phyloP scores from a whole-genome alignment of 805 yeast genomes.

The Dipodascus geniculatus region DNA sequence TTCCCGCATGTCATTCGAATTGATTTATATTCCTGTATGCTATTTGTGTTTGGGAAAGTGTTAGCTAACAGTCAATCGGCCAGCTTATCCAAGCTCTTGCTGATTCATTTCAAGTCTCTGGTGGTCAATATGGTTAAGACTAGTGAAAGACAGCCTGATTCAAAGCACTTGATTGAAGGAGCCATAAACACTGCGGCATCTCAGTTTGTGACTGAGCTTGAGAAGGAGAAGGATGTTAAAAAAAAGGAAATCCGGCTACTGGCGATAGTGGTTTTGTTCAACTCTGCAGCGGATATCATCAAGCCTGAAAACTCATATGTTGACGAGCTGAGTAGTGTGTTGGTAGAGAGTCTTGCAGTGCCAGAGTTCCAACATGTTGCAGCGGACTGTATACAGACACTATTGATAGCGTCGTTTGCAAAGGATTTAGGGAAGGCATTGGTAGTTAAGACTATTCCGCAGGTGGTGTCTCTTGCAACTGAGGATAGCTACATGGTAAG shows the following conservation, averaged over 20 bases:
- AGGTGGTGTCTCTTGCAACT: conserved; percentile 27
- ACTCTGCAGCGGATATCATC: conserved; percentile 9
- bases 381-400: conserved; percentile 50
- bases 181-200: conserved; percentile 16
- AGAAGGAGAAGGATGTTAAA: neutral
- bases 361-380: conserved; percentile 31
- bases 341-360: conserved; percentile 28
- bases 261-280: conserved; percentile 4
- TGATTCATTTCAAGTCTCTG: conserved; percentile 40
- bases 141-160: conserved; percentile 9
- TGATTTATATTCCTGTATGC: conserved; percentile 61
- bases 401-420: conserved; percentile 31
- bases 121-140: conserved; percentile 21
- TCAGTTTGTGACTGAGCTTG: conserved; percentile 11
- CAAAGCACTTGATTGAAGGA: conserved; percentile 22
- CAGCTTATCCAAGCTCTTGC: conserved; percentile 23
- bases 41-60: conserved; percentile 49
- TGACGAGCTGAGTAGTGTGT: conserved; percentile 24
- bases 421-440: conserved; percentile 26
- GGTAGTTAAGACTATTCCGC: conserved; percentile 36
- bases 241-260: neutral
- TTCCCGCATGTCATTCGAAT: conserved; percentile 58
- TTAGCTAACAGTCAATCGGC: conserved; percentile 30
- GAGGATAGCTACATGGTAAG: conserved; percentile 15
- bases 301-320: conserved; percentile 29